Conservation (phyloP, 768 basidiomycete genomes). For the Royoungia palumana region DNA sequence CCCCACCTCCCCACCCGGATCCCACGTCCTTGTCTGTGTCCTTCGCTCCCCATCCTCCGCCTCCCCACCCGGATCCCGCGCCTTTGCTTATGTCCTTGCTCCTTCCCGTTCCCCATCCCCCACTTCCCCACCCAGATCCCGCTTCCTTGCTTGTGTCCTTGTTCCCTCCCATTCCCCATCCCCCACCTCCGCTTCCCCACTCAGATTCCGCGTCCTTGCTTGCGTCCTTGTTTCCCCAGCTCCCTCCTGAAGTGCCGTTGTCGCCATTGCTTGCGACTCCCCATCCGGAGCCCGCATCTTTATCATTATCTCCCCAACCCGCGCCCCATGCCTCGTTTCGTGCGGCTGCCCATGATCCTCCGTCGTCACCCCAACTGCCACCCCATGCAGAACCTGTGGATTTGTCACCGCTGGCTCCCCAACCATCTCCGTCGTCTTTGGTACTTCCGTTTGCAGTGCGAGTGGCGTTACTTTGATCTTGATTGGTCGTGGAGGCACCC, state of each 20-base stretch:
- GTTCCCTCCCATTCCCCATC: neutral
- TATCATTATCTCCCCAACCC: constrained; percentile 2
- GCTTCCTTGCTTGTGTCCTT: neutral
- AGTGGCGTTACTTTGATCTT: neutral
- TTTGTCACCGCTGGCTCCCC: constrained; percentile 3
- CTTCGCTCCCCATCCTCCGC: neutral
- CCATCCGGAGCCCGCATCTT: neutral
- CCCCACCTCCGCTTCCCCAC: neutral
- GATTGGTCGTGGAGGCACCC: neutral
- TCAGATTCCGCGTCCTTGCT: neutral
- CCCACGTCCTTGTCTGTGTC: neutral
- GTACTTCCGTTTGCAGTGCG: neutral
- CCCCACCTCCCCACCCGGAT: neutral
- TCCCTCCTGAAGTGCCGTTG: neutral
- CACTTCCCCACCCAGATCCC: constrained; percentile 3
- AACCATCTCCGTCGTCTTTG: neutral
- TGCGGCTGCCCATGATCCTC: too few species aligned
- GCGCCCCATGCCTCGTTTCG: too few species aligned
- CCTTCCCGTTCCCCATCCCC: constrained; percentile 8
- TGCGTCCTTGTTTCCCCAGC: neutral
- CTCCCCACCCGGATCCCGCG: neutral
- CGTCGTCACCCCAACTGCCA: too few species aligned
- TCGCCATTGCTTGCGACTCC: too few species aligned
- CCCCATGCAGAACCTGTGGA: neutral
- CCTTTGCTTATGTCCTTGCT: neutral